Conservation (phyloP, 202 grass and related monocot genomes). For the Hordeum pubiflorum region DNA sequence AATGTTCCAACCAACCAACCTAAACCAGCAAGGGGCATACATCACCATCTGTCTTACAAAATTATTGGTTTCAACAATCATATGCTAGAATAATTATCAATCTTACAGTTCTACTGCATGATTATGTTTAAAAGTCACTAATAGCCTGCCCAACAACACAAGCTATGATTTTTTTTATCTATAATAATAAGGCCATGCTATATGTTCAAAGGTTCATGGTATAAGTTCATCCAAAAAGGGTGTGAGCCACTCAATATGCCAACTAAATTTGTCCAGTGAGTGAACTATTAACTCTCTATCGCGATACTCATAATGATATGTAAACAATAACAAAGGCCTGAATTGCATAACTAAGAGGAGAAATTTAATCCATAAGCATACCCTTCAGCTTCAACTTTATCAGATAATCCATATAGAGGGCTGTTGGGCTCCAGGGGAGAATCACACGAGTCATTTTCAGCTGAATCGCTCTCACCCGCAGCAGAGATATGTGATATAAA, state of each 20-base stretch:
- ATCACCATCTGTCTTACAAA: neutral
- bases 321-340: neutral
- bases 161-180: neutral
- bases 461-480: conserved; percentile 91
- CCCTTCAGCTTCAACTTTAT: conserved; percentile 92
- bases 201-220: neutral
- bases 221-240: conserved; percentile 5
- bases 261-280: conserved; percentile 6
- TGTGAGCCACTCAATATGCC: neutral
- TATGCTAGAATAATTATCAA: neutral
- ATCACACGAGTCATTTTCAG: conserved; percentile 98
- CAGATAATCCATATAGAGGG: conserved; percentile 71
- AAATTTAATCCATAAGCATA: conserved; percentile 43
- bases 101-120: neutral
- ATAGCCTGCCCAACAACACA: conserved; percentile 3
- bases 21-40: neutral
- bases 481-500: conserved; percentile 94
- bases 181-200: neutral
- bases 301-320: conserved; percentile 1
- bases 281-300: neutral
- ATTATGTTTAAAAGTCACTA: neutral
- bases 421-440: conserved; percentile 98
- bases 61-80: neutral
- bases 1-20: conserved; percentile 11
- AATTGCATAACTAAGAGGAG: conserved; percentile 20